phyloP scores from a whole-genome alignment of 2,329 filamentous ascomycete genomes.

The Botrytis fabae region DNA sequence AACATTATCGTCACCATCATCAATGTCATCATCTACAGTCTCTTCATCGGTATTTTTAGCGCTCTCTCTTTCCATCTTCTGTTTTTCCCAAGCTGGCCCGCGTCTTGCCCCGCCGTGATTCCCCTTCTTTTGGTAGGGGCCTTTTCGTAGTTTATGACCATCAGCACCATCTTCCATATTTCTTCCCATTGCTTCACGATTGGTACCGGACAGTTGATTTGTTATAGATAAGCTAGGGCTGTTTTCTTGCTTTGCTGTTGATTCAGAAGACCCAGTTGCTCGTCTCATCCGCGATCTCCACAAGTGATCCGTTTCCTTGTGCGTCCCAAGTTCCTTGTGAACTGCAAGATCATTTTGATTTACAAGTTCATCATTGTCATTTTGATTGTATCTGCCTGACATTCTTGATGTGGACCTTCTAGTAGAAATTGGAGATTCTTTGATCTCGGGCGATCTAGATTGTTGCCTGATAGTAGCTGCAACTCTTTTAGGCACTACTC shows the following conservation, averaged over 20 bases:
- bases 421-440: neutral
- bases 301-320: neutral
- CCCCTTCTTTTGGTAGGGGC: neutral
- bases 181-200: neutral
- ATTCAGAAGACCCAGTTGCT: neutral
- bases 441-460: neutral
- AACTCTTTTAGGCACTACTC: neutral
- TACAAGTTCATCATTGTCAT: neutral
- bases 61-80: neutral
- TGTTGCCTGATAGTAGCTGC: neutral
- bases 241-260: neutral
- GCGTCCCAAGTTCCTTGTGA: too few species aligned
- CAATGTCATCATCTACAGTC: neutral
- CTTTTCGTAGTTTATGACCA: neutral
- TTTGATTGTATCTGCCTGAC: neutral
- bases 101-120: conserved; percentile 7
- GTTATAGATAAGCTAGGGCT: neutral
- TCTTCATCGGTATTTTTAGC: neutral
- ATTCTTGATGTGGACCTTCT: neutral
- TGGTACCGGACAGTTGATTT: neutral
- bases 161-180: neutral
- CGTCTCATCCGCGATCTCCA: neutral
- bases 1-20: neutral
- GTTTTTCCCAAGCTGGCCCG: conserved; percentile 3
- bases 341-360: neutral